Conservation (phyloP, 2,329 filamentous ascomycete genomes). For the Hypoxylon sp. region DNA sequence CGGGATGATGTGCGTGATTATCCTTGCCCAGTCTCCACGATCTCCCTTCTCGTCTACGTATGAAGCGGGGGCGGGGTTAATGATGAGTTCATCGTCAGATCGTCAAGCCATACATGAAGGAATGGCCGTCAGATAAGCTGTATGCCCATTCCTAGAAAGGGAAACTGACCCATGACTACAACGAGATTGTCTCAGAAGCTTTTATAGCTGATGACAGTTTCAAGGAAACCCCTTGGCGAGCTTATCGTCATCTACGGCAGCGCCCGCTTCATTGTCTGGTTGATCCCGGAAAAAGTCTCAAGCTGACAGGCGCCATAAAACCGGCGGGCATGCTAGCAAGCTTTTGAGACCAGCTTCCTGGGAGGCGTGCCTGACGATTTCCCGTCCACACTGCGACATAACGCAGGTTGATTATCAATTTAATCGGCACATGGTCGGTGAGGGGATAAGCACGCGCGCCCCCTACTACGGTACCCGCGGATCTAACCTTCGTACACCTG, state of each 20-base stretch:
- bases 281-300: slow-evolving; percentile 30
- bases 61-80: slow-evolving; percentile 45
- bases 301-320: slow-evolving; percentile 29
- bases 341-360: slow-evolving; percentile 33
- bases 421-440: slow-evolving; percentile 39
- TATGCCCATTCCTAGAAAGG: slow-evolving; percentile 26
- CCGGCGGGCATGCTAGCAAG: slow-evolving; percentile 18
- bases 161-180: slow-evolving; percentile 25
- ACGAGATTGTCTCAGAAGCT: slow-evolving; percentile 25
- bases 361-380: slow-evolving; percentile 46
- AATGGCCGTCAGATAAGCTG: slow-evolving; percentile 39
- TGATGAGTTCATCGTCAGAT: slow-evolving; percentile 48
- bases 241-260: slow-evolving; percentile 42
- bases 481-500: slow-evolving; percentile 6
- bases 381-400: slow-evolving; percentile 36
- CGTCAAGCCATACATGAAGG: slow-evolving; percentile 41
- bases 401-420: slow-evolving; percentile 37
- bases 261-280: slow-evolving; percentile 36
- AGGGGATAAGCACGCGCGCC: slow-evolving; percentile 23
- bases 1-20: slow-evolving; percentile 49
- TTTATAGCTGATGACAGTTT: slow-evolving; percentile 21
- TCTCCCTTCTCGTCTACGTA: slow-evolving; percentile 40
- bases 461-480: slow-evolving; percentile 7
- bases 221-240: slow-evolving; percentile 21
- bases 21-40: slow-evolving; percentile 44